Percentiles rank a stretch among this genome's conserved stretches.
Evolutionary conservation across 179 eudicot genomes (phyloP).

Genomic region (Carnegiea gigantea): DNA sequence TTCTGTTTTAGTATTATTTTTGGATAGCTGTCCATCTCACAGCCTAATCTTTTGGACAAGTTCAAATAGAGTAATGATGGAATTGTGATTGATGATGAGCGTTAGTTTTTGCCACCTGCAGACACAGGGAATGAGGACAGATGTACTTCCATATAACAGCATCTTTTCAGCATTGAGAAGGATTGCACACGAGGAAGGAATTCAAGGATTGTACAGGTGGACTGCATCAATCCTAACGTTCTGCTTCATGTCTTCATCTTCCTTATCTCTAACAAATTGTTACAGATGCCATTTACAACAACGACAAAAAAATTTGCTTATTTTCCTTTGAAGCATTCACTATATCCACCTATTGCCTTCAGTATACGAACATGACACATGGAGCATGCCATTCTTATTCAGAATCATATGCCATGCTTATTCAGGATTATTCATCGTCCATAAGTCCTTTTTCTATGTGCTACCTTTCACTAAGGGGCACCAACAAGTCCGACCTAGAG

Average conservation of each 20-base stretch:
- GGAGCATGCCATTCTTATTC: no score
- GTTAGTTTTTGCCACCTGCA: slow-evolving; percentile 23
- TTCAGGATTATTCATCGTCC: no score
- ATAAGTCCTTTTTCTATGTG: no score
- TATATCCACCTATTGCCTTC: background rate
- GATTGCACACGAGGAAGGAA: slow-evolving; percentile 76
- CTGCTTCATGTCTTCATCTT: no score
- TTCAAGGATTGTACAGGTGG: slow-evolving; percentile 82
- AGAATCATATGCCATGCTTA: no score
- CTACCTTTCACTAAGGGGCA: no score
- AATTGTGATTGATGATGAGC: background rate
- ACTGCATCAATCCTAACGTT: slow-evolving; percentile 1
- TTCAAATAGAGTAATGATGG: background rate
- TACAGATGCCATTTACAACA: no score
- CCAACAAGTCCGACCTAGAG: no score
- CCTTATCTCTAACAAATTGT: no score
- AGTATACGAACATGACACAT: background rate
- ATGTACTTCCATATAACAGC: slow-evolving; percentile 79
- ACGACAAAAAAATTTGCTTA: no score
- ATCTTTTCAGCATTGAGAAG: slow-evolving; percentile 75
- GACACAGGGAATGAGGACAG: slow-evolving; percentile 95
- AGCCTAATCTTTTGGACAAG: background rate
- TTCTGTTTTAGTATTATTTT: background rate
- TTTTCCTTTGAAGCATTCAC: background rate
- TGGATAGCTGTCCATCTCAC: background rate